phyloP scores from a whole-genome alignment of 192 early-diverging fungal genomes.

The Dimargaris cristalligena region DNA sequence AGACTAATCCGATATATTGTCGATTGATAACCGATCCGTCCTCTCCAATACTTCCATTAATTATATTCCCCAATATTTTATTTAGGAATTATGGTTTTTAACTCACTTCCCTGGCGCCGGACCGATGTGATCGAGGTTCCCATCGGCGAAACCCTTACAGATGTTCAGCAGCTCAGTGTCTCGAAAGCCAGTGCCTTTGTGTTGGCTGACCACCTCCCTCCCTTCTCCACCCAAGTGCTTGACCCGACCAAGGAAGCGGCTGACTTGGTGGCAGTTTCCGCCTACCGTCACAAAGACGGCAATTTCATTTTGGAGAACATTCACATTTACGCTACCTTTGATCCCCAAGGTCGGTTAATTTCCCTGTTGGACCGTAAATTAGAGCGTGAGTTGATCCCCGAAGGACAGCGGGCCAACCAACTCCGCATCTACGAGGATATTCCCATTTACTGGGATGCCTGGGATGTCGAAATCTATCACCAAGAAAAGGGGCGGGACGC shows the following conservation, averaged over 20 bases:
- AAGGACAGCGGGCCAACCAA: conserved; percentile 48
- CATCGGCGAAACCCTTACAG: conserved; percentile 7
- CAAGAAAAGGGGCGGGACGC: conserved; percentile 65
- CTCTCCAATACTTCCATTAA: too few species aligned
- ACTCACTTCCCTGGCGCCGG: conserved; percentile 50
- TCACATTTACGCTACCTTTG: conserved; percentile 52
- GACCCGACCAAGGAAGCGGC: conserved; percentile 6
- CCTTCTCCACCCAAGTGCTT: conserved; percentile 17
- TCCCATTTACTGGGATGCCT: conserved; percentile 76
- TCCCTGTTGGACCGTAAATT: conserved; percentile 41
- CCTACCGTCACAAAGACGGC: conserved; percentile 15
- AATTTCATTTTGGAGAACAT: conserved; percentile 55
- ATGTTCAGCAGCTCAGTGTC: background rate
- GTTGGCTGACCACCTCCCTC: conserved; percentile 19
- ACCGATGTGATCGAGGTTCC: conserved; percentile 53
- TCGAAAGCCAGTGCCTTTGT: background rate
- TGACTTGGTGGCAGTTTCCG: conserved; percentile 17
- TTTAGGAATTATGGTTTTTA: conserved; percentile 36
- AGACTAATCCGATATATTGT: too few species aligned
- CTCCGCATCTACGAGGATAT: conserved; percentile 77
- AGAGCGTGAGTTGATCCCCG: conserved; percentile 31
- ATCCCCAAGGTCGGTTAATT: conserved; percentile 51
- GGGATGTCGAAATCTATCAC: conserved; percentile 86
- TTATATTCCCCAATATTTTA: too few species aligned
- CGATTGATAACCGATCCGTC: too few species aligned